Base-by-base conservation (phyloP, 2,329 filamentous ascomycete species). In the Scytalidium sp. region DNA sequence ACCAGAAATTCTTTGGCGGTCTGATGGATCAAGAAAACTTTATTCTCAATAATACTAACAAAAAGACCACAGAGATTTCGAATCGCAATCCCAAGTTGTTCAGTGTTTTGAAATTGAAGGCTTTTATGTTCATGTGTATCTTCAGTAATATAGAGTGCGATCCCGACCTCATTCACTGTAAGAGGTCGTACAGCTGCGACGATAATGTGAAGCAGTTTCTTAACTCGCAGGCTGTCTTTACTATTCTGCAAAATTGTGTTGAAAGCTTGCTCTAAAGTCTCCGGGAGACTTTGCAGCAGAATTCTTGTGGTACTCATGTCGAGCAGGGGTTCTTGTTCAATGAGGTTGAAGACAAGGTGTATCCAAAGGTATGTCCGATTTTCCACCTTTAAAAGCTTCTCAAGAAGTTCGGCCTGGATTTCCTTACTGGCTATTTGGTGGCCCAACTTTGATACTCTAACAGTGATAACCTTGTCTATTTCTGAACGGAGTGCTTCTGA, bases 1-100 rank as follows among this genome's bases (percentile, higher is more conserved):
- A n/a, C n/a, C n/a, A 69, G 53, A 50, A 64, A 70, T 6, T 70
- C 66, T 56, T 69, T 70, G 3, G 59, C 61, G 13, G 67, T 66
- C 44, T 67, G 63, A 53, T 70, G 68, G 19, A 71, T 60, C 10
- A 70, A 56, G 27, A 63, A 65, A n/a, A 70, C 63, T 44, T 43
- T 51, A 19, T n/a, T 3, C 45, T 51, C 25, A 17, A 49, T 41
- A 46, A 56, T 32, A 36, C 15, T 46, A 2, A 56, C 43, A 29
- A 56, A 53, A 3, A 54, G 51, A 6, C 53, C 51, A 43, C 53
- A 56, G 19, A 51, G 22, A 22, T 49, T 42, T 45, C 23, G 22
- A 29, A 55, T 23, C 6, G 13, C 32, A 7, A 20, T 42, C 22
- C 20, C 11, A 41, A 49, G 46, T 4, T n/a, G 4, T 23, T 23